These are phyloP conservation scores for Baudoinia panamericana DNA, from an alignment of 495 filamentous ascomycete genomes.

Conservation along the genomic window DNA sequence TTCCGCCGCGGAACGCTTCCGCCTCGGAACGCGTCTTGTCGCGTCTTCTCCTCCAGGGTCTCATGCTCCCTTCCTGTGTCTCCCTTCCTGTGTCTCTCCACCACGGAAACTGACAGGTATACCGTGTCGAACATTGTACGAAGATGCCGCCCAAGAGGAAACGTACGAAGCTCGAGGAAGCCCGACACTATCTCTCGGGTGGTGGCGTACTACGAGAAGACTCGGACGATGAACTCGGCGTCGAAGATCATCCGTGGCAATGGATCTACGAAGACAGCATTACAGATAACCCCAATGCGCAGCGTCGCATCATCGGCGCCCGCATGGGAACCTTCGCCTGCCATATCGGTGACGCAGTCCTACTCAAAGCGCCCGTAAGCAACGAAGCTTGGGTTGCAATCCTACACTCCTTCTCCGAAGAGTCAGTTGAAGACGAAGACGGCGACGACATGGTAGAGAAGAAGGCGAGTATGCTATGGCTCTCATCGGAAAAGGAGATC, in stretches of 20 bases:
- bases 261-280: conserved; percentile 58
- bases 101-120: too few relatives aligned
- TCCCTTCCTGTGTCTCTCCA: too few relatives aligned
- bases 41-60: too few relatives aligned
- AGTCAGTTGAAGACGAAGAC: conserved; percentile 33
- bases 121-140: background rate
- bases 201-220: conserved; percentile 64
- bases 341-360: conserved; percentile 63
- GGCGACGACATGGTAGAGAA: conserved; percentile 16
- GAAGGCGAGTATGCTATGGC: conserved; percentile 46
- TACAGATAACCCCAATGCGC: background rate
- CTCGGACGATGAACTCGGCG: conserved; percentile 81
- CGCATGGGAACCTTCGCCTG: conserved; percentile 78
- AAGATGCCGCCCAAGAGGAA: conserved; percentile 19
- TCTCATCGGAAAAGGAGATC: conserved; percentile 81
- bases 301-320: conserved; percentile 54
- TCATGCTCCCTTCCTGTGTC: too few relatives aligned
- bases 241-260: conserved; percentile 79
- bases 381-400: conserved; percentile 86
- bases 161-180: conserved; percentile 27
- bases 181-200: conserved; percentile 49
- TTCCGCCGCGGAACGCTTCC: too few relatives aligned
- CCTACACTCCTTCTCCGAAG: conserved; percentile 58
- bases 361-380: conserved; percentile 67
- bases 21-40: too few relatives aligned